phyloP scores from a whole-genome alignment of 1,139 yeast genomes.

The Maudiozyma humilis region DNA sequence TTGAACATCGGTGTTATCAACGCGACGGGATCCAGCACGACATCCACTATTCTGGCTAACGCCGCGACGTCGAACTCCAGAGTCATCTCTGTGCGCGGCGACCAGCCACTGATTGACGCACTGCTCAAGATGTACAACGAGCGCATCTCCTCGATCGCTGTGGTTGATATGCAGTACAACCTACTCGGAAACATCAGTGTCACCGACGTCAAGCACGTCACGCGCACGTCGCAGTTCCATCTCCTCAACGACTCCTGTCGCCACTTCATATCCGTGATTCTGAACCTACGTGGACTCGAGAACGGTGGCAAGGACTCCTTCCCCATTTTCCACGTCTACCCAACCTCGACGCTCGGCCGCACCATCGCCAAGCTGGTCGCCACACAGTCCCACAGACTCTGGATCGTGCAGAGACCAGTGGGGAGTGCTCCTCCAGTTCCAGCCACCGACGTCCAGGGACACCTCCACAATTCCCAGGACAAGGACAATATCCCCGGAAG shows the following conservation, averaged over 20 bases:
- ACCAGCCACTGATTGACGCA: constrained; percentile 77
- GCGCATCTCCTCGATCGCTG: constrained; percentile 82
- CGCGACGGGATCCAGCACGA: constrained; percentile 3
- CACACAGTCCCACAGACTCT: constrained; percentile 81
- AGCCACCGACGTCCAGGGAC: neutral
- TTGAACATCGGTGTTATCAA: constrained; percentile 29
- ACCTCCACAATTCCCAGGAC: neutral
- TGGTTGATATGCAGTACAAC: constrained; percentile 68
- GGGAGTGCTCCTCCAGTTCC: neutral
- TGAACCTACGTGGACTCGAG: constrained; percentile 78
- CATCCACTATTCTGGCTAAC: constrained; percentile 13
- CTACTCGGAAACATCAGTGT: constrained; percentile 85
- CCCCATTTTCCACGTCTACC: constrained; percentile 88
- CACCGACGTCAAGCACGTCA: constrained; percentile 80
- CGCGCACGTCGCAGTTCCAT: constrained; percentile 74
- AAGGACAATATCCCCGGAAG: constrained; percentile 39
- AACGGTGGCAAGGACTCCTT: constrained; percentile 81
- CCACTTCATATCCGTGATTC: constrained; percentile 75
- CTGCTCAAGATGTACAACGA: constrained; percentile 73
- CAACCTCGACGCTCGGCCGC: constrained; percentile 68
- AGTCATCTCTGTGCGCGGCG: constrained; percentile 77
- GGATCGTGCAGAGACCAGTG: constrained; percentile 71
- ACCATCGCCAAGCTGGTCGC: constrained; percentile 92
- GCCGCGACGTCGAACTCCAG: constrained; percentile 17
- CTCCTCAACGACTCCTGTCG: constrained; percentile 71